Evolutionary conservation across 192 early-diverging fungal species (phyloP), one percentile per base, ranked within the genome.

Genomic region (Coemansia sp.): DNA sequence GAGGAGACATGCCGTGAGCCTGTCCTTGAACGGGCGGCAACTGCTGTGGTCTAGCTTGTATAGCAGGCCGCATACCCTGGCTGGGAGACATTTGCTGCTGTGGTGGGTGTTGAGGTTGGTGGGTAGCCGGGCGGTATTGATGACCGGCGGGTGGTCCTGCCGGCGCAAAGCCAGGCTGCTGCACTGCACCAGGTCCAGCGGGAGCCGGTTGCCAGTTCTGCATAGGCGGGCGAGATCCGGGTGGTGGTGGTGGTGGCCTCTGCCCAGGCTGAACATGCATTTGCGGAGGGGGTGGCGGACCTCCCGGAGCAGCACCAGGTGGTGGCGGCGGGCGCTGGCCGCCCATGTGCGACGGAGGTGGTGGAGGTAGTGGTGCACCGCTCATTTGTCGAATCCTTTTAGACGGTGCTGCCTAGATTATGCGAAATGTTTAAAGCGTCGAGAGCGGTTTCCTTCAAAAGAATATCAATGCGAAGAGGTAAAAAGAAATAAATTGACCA

Each of bases 141-240:
- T 63, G 46, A 30, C 21, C 19, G 47, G 55, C 59, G 10, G 44
- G 28, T 3, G 53, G 58, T 61, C 77, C 73, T 63, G 75, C 74
- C 47, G 67, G 72, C 42, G 80, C 73, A 57, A 75, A 75, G 17
- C 75, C 78, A 6, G 70, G 67, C 33, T 70, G 72, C 43, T 69
- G 66, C 30, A 74, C 67, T 35, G 72, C 72, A 5, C 63, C 50
- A 26, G 40, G 14, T 69, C 74, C 63, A 68, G 44, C 26, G 69
- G 28, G 53, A 63, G 74, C 49, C 66, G 70, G 66, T 66, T 68
- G 59, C 72, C 69, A 63, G 50, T 46, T 28, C 38, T 77, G 84
- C 19, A 69, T 63, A 33, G 63, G 75, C 26, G 75, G 76, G 64
- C 53, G 71, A 46, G 70, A 47, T 38, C 64, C 67, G 8, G 70